Base-by-base conservation (phyloP, 441 rosid genomes). In the Mallotus japonicus region DNA sequence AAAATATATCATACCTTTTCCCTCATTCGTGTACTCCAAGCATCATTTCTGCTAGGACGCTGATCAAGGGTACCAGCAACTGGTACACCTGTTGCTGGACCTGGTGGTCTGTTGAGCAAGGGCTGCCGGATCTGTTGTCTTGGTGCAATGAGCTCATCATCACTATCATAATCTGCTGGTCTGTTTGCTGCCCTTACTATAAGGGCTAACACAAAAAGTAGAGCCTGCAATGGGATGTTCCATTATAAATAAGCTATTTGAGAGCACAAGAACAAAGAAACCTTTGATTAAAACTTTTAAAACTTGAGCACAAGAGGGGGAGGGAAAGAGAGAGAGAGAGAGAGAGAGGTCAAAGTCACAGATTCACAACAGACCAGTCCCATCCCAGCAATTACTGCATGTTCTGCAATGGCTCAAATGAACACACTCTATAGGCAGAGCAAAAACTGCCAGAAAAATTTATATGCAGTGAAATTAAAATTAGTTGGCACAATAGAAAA, bases 11-110 rank as follows among this genome's bases (percentile, higher is more conserved):
- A 28, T 76, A 93, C 99, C 98, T 93, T 96, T 83, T 96, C 99
- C 79, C 94, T 87, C 99, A 96, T 92, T 13, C 98, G 92, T 71
- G 97, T 71, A 73, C 99, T 96, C 99, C 99, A 96, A 50, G 98
- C 97, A 84, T 96, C 99, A 81, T 85, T 96, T 80, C 98, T 89
- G 87, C 90, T 76, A 0, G 96, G 87, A 53, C 98, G 97, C 73
- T 90, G 90, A 81, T 96, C 98, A 71, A 85, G 82, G 76, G 91
- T 72, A 55, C 91, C 91, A 71, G 90, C 75, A 70, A 85, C 98
- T 40, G 98, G 92, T 51, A 81, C 93, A 67, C 94, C 99, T 3
- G 94, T 59, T 61, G 89, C 91, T 67, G 97, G 89, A 74, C 53
- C 77, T 4, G 88, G 85, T 19, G 89, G 94, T 63, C 95, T 83